phyloP scores from a whole-genome alignment of 345 rosid species.

The Euphorbia lathyris region DNA sequence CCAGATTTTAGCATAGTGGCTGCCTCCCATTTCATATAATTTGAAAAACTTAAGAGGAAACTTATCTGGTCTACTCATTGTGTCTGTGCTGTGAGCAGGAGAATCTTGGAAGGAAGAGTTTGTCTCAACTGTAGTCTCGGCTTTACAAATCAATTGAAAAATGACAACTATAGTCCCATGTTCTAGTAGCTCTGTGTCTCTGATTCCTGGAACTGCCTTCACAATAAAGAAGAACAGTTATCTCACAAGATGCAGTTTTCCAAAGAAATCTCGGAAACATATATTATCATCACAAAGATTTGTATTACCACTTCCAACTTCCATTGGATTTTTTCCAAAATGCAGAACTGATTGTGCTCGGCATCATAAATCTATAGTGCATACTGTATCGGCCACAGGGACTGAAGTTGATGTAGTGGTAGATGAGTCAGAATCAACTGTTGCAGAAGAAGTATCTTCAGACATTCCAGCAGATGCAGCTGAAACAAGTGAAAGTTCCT shows the following conservation, averaged over 20 bases:
- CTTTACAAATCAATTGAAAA: slow-evolving; percentile 20
- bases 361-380: slow-evolving; percentile 33
- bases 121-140: slow-evolving; percentile 22
- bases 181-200: slow-evolving; percentile 51
- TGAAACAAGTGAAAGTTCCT: slow-evolving; percentile 34
- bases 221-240: slow-evolving; percentile 35
- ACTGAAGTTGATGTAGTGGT: slow-evolving; percentile 50
- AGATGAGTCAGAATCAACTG: slow-evolving; percentile 58
- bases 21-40: slow-evolving; percentile 1
- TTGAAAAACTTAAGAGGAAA: neutral
- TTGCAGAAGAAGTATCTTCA: slow-evolving; percentile 35
- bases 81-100: slow-evolving; percentile 31
- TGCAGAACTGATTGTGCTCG: slow-evolving; percentile 33
- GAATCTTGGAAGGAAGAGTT: slow-evolving; percentile 29
- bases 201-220: slow-evolving; percentile 54
- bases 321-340: slow-evolving; percentile 48
- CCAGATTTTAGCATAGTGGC: neutral
- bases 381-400: slow-evolving; percentile 49
- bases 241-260: slow-evolving; percentile 44
- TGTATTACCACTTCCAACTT: slow-evolving; percentile 43
- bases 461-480: slow-evolving; percentile 33
- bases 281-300: slow-evolving; percentile 32
- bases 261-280: slow-evolving; percentile 40
- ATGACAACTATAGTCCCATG: slow-evolving; percentile 67
- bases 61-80: neutral